Evolutionary conservation across 2,329 filamentous ascomycete genomes (phyloP), one percentile per base, ranked within the genome.

Genomic region (Trichophyton equinum): DNA sequence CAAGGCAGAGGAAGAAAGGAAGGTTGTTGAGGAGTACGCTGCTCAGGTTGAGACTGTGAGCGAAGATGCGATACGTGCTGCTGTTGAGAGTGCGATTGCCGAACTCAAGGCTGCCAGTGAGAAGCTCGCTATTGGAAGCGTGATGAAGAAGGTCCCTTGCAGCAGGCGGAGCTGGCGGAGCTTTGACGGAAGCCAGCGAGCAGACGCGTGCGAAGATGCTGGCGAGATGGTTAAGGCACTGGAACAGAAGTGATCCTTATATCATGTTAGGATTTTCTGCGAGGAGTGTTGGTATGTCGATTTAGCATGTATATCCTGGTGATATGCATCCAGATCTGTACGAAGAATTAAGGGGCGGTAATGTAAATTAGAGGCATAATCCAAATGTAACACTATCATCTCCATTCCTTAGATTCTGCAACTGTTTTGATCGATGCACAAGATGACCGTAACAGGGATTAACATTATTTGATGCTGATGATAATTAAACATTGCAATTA

Each of bases 1-100:
- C 44, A 76, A 76, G 59, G 76, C 79, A 62, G 73, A 77, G 44
- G 69, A 70, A 44, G 75, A 79, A 61, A 68, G 76, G 5, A 64
- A 69, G 3, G 71, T 79, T 2, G 67, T 79, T 51, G 72, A 78
- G 51, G 74, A 76, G 63, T 79, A 79, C 63, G 73, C 74, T 3
- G 66, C 70, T 33, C 68, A 74, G 40, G 73, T 79, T 25, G 65
- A 75, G 60, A 74, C 74, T n/a, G 68, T 78, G 66, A 68, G 69
- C 27, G 59, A 67, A 38, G 74, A 76, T 11, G 76, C 78, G 49
- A 69, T 79, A 60, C 68, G 70, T 60, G 64, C 64, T 4, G 69
- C 72, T 4, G 72, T 79, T 2, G 63, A 67, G 30, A 64, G 69
- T 30, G 68, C 71, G 44, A 69, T 79, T 53, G 64, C 70, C 11